Conservation (phyloP, 176 grass and related monocot genomes). For the Rhipidocladum racemiflorum region DNA sequence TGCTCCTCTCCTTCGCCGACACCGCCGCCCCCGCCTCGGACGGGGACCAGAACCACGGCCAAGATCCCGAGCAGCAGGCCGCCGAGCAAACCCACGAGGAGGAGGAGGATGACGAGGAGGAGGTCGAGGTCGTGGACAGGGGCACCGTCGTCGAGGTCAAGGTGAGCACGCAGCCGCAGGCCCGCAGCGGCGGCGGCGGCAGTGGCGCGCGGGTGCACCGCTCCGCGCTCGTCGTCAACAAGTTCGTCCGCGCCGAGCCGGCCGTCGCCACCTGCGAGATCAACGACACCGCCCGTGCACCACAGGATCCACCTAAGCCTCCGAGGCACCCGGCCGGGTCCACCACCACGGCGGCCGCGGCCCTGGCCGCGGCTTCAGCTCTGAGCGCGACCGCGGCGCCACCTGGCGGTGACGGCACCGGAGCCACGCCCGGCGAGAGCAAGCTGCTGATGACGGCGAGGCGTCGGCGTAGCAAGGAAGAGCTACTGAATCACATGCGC, state of each 20-base stretch:
- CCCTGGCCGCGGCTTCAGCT: constrained; percentile 18
- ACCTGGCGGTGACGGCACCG: constrained; percentile 17
- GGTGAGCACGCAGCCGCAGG: constrained; percentile 77
- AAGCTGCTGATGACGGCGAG: constrained; percentile 80
- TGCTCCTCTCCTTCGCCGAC: constrained; percentile 80
- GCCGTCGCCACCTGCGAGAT: constrained; percentile 1
- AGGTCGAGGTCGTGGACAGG: constrained; percentile 70
- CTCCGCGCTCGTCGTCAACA: constrained; percentile 89
- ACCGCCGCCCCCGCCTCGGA: constrained; percentile 13
- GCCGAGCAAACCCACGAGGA: constrained; percentile 5
- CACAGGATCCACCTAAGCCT: neutral
- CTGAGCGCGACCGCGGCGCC: constrained; percentile 15
- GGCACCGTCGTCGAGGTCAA: constrained; percentile 77
- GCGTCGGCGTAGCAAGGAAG: constrained; percentile 58
- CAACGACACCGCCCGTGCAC: neutral
- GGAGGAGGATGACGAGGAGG: constrained; percentile 47
- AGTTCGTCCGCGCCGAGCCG: constrained; percentile 81
- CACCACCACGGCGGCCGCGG: constrained; percentile 20
- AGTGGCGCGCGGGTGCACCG: constrained; percentile 49
- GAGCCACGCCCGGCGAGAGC: constrained; percentile 48
- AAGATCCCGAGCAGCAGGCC: constrained; percentile 25
- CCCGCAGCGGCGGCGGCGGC: constrained; percentile 18
- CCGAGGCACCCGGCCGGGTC: constrained; percentile 13
- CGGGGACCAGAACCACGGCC: neutral
- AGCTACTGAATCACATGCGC: constrained; percentile 65